A percentile compares a stretch with the other conserved stretches of the same genome.
phyloP scores from a whole-genome alignment of 805 yeast species.

The Candida jianshihensis region DNA sequence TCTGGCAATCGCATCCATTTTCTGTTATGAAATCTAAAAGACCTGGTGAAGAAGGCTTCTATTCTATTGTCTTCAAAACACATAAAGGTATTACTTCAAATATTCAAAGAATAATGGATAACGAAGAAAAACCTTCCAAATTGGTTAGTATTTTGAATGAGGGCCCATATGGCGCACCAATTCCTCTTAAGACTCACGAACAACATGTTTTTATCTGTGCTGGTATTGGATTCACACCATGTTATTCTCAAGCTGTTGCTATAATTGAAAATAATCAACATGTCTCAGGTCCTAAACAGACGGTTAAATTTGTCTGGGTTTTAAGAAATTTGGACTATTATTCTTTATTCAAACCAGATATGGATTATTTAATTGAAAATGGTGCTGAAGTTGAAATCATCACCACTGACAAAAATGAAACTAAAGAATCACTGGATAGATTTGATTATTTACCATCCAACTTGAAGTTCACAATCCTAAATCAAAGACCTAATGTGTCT shows the following conservation, averaged over 20 bases:
- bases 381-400: slow-evolving; percentile 16
- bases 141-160: slow-evolving; percentile 39
- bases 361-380: slow-evolving; percentile 26
- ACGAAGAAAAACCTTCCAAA: slow-evolving; percentile 25
- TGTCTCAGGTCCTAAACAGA: slow-evolving; percentile 13
- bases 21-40: slow-evolving; percentile 41
- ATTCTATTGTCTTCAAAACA: slow-evolving; percentile 39
- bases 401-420: slow-evolving; percentile 11
- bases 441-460: too few relatives aligned
- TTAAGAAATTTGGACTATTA: slow-evolving; percentile 45
- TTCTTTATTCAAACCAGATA: slow-evolving; percentile 39
- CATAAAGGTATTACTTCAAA: slow-evolving; percentile 51
- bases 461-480: neutral
- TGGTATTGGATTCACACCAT: slow-evolving; percentile 48
- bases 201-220: slow-evolving; percentile 38
- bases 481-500: slow-evolving; percentile 11
- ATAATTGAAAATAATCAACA: slow-evolving; percentile 13
- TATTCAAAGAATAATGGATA: slow-evolving; percentile 27
- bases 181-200: slow-evolving; percentile 32
- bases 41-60: slow-evolving; percentile 21
- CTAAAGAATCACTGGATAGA: neutral
- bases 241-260: slow-evolving; percentile 34
- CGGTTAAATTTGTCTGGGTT: slow-evolving; percentile 55
- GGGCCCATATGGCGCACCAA: slow-evolving; percentile 55
- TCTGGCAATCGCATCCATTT: slow-evolving; percentile 68